These are phyloP conservation scores for Solanum boliviense DNA, from an alignment of 257 asterid genomes.

Conservation along the genomic window DNA sequence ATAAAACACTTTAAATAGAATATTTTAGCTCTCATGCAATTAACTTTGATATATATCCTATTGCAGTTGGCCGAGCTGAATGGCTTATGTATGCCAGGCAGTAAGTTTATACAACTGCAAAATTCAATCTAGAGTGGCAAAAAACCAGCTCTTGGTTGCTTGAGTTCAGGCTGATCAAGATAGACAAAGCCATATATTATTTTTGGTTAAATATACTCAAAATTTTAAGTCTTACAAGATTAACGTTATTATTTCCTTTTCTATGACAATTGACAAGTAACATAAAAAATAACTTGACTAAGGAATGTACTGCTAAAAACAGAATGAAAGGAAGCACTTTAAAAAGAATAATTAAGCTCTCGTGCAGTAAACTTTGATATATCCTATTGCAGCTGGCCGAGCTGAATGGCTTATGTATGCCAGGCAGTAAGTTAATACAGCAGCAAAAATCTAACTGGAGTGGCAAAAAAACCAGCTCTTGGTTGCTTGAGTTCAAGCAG, in stretches of 20 bases:
- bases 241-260: not conserved
- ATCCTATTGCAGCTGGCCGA: slow-evolving; percentile 23
- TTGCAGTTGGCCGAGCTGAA: slow-evolving; percentile 32
- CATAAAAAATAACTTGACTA: not conserved
- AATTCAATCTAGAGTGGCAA: not conserved
- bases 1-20: not conserved
- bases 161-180: slow-evolving; percentile 10
- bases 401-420: slow-evolving; percentile 24
- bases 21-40: not conserved
- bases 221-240: not conserved
- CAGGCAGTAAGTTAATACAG: slow-evolving; percentile 11
- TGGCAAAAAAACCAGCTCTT: slow-evolving; percentile 13
- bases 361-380: not conserved
- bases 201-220: not conserved
- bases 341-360: not conserved
- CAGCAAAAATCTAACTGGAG: not conserved
- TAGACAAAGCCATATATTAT: slow-evolving; percentile 5
- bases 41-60: not conserved
- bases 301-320: not conserved
- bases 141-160: slow-evolving; percentile 19
- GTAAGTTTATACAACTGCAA: slow-evolving; percentile 8
- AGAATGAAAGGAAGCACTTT: not conserved
- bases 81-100: slow-evolving; percentile 20
- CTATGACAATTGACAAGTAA: not conserved
- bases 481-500: slow-evolving; percentile 14